These are phyloP conservation scores for Paramecium pentaurelia DNA, from an alignment of 73 alveolate genomes.

Conservation along the genomic window DNA sequence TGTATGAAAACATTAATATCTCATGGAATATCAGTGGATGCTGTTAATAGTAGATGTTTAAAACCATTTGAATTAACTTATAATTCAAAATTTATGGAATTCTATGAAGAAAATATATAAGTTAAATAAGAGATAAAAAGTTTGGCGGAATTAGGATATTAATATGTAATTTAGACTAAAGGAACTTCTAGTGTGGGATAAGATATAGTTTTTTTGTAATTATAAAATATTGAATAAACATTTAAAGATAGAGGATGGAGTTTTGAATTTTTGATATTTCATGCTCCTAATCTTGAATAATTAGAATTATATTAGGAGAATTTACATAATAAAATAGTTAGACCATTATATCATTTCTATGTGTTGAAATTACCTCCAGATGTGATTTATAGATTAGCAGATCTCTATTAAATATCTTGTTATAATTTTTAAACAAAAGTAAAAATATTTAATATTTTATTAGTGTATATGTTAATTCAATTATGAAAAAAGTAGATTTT, in stretches of 20 bases:
- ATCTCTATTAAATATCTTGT: neutral
- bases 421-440: slow-evolving; percentile 23
- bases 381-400: neutral
- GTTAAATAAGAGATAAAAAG: neutral
- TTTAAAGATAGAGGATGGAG: slow-evolving; percentile 24
- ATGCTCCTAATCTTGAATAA: neutral
- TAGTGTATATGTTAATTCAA: slow-evolving; percentile 19
- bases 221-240: neutral
- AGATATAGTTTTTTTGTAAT: neutral
- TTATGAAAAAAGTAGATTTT: neutral
- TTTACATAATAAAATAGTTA: neutral
- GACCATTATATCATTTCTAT: neutral
- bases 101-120: neutral
- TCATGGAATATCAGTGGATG: slow-evolving; percentile 1
- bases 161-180: slow-evolving; percentile 19
- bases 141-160: slow-evolving; percentile 5
- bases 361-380: slow-evolving; percentile 15
- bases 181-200: neutral
- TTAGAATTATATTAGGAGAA: neutral
- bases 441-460: neutral
- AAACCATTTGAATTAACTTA: slow-evolving; percentile 28
- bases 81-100: neutral
- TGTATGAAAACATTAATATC: neutral
- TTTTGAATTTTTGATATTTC: neutral
- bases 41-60: neutral